Percentiles rank a stretch among this genome's conserved stretches.
Evolutionary conservation across 2,329 filamentous ascomycete species (phyloP).

Genomic region (Botrytis pseudocinerea): DNA sequence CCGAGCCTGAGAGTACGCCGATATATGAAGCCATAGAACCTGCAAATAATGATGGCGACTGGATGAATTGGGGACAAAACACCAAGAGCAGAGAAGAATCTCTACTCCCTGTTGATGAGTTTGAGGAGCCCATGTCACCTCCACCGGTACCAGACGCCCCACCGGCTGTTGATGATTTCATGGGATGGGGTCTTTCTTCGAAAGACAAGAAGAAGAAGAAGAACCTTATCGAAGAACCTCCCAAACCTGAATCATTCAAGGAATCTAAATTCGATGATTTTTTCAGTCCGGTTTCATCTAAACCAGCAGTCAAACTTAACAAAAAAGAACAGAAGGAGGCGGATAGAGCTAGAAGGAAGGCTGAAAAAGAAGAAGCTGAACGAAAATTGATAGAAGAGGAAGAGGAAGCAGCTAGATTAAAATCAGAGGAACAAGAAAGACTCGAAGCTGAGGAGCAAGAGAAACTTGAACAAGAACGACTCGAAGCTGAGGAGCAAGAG

Average conservation of each 20-base stretch:
- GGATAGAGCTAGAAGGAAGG: conserved; percentile 50
- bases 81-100: conserved; percentile 35
- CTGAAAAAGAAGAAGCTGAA: conserved; percentile 50
- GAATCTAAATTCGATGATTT: conserved; percentile 48
- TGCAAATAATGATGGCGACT: conserved; percentile 34
- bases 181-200: conserved; percentile 35
- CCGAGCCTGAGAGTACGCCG: conserved; percentile 29
- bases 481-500: neutral
- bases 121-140: conserved; percentile 42
- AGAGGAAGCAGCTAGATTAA: conserved; percentile 44
- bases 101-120: conserved; percentile 37
- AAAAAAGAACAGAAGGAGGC: conserved; percentile 55
- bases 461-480: neutral
- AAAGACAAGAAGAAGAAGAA: conserved; percentile 54
- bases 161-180: conserved; percentile 40
- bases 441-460: conserved; percentile 32
- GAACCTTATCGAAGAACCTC: conserved; percentile 45
- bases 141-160: conserved; percentile 40
- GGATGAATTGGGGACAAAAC: conserved; percentile 38
- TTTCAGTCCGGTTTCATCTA: conserved; percentile 34
- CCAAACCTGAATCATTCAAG: conserved; percentile 48
- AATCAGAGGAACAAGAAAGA: conserved; percentile 36
- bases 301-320: conserved; percentile 45
- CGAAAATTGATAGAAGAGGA: conserved; percentile 44
- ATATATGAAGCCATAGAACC: conserved; percentile 35